Evolutionary conservation across 371 early-diverging fungal species (phyloP), one percentile per base, ranked within the genome.

Genomic region (Choanephora cucurbitarum): DNA sequence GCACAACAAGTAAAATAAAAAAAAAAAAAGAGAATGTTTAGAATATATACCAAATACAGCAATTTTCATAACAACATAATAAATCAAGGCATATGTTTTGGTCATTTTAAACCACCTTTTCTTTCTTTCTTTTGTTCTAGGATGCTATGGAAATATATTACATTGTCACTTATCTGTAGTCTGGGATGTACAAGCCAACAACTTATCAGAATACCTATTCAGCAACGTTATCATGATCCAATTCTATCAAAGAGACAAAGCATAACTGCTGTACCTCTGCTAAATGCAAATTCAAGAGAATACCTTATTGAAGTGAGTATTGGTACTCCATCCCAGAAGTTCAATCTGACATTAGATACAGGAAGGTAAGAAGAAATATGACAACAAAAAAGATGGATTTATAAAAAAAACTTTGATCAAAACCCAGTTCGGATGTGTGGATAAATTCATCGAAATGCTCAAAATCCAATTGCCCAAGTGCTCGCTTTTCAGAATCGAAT

Each of bases 341-440:
- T 76, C 37, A 64, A 66, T 31, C 55, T 76, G n/a, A 69, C 70
- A 10, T 34, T 76, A 41, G 76, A 76, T 40, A 76, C 75, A 5
- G 75, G 75, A 55, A 74, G 75, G 75, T 74, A 66, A 34, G n/a
- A 34, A 59, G 11, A 21, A 8, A 18, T 39, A 34, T n/a, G 34
- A 8, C 3, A 24, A 31, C 23, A 11, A 24, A 33, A 43, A 32
- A n/a, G 15, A 31, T 34, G 2, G 15, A 21, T 51, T 18, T 5
- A 17, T 44, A 21, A 23, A 44, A 19, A 22, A 37, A 14, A 45
- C n/a, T n/a, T n/a, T n/a, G n/a, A n/a, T n/a, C n/a, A n/a, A n/a
- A n/a, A n/a, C n/a, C n/a, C n/a, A 71, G 71, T 33, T 59, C 60
- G 34, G 74, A 70, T 45, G 39, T 77, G 23, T 77, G 78, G 78